phyloP scores from a whole-genome alignment of 352 stramenopile genomes.

The Phytophthora capsici region DNA sequence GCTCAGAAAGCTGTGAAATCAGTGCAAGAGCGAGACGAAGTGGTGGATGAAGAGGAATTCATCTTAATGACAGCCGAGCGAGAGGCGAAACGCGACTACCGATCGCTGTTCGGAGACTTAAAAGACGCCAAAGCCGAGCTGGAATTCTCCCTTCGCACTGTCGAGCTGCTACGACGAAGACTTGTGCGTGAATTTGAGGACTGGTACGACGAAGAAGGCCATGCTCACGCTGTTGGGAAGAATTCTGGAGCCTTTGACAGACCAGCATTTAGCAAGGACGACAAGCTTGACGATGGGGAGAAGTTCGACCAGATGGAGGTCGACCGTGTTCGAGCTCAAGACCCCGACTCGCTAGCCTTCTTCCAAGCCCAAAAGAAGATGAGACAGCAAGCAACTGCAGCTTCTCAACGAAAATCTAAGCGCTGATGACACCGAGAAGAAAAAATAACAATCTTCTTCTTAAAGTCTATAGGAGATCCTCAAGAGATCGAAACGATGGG shows the following conservation, averaged over 20 bases:
- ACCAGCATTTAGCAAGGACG: slow-evolving; percentile 51
- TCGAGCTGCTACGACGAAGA: slow-evolving; percentile 78
- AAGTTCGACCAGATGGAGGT: slow-evolving; percentile 93
- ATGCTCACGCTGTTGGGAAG: slow-evolving; percentile 46
- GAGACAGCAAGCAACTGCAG: slow-evolving; percentile 48
- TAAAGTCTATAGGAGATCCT: slow-evolving; percentile 22
- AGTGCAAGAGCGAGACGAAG: slow-evolving; percentile 57
- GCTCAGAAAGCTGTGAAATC: slow-evolving; percentile 10
- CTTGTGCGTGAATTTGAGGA: slow-evolving; percentile 87
- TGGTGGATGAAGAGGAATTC: slow-evolving; percentile 95
- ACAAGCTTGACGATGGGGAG: slow-evolving; percentile 92
- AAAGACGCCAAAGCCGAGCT: slow-evolving; percentile 82
- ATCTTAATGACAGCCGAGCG: slow-evolving; percentile 84
- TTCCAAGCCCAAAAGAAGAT: slow-evolving; percentile 92
- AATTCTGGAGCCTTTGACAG: slow-evolving; percentile 22
- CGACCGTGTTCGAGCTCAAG: slow-evolving; percentile 83
- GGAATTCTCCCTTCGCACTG: slow-evolving; percentile 65
- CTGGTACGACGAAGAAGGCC: slow-evolving; percentile 73
- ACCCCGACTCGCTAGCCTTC: slow-evolving; percentile 92
- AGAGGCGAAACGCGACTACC: slow-evolving; percentile 88
- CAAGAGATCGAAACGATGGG: slow-evolving; percentile 25
- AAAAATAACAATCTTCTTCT: no score
- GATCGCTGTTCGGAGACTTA: slow-evolving; percentile 82
- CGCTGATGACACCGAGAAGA: no score
- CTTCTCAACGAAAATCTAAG: slow-evolving; percentile 38